Conservation (phyloP, 305 asterid species). For the Solanum chacoense region DNA sequence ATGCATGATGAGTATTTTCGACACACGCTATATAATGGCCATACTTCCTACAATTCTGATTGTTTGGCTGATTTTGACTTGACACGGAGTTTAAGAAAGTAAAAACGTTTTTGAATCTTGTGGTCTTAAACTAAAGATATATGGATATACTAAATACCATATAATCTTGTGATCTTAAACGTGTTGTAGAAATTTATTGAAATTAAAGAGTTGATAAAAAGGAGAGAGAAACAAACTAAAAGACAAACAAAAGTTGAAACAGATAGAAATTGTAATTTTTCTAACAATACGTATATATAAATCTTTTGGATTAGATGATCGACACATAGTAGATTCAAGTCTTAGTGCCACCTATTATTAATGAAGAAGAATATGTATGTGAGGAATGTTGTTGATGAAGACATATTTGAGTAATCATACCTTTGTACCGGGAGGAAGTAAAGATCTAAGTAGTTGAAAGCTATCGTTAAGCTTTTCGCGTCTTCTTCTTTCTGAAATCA, state of each 20-base stretch:
- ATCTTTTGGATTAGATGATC: neutral
- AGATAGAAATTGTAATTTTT: neutral
- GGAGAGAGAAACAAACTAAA: neutral
- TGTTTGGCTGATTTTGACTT: neutral
- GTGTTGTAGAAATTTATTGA: neutral
- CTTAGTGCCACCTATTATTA: neutral
- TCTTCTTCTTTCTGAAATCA: slow-evolving; percentile 65
- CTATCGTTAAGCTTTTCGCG: slow-evolving; percentile 66
- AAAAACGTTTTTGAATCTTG: neutral
- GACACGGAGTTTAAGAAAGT: neutral
- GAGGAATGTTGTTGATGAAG: neutral
- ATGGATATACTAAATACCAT: neutral
- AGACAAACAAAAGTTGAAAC: neutral
- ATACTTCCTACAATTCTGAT: neutral
- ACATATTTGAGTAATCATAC: slow-evolving; percentile 14
- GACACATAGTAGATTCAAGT: neutral
- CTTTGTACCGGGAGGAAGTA: slow-evolving; percentile 78
- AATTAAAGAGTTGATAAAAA: neutral
- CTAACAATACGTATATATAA: neutral
- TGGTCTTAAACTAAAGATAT: neutral
- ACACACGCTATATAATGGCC: neutral
- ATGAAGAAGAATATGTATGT: neutral
- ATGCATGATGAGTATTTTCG: neutral
- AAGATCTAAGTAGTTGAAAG: slow-evolving; percentile 50
- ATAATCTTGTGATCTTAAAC: neutral